Percentiles rank a stretch among this genome's conserved stretches.
phyloP scores from a whole-genome alignment of 805 yeast species.

The Candida patagonica region DNA sequence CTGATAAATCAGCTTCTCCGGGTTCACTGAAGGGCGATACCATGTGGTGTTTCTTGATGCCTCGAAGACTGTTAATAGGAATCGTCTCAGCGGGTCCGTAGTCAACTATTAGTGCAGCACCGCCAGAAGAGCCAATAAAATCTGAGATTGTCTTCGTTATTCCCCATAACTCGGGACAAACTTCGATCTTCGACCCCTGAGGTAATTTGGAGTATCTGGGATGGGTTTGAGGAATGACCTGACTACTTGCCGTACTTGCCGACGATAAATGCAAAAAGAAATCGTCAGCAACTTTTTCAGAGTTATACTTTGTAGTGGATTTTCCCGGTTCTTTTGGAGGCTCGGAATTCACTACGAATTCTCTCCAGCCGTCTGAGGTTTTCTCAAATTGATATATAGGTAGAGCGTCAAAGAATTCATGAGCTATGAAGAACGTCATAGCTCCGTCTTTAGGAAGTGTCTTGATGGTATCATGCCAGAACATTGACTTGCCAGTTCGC shows the following conservation, averaged over 20 bases:
- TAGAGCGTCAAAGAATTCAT: conserved; percentile 81
- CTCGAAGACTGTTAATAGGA: conserved; percentile 68
- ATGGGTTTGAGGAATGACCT: conserved; percentile 40
- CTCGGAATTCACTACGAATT: conserved; percentile 52
- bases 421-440: conserved; percentile 65
- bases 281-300: conserved; percentile 15
- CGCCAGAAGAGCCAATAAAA: conserved; percentile 34
- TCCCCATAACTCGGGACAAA: conserved; percentile 64
- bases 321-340: conserved; percentile 17
- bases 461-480: conserved; percentile 27
- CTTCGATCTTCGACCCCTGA: conserved; percentile 52
- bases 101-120: conserved; percentile 67
- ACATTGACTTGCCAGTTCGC: conserved; percentile 42
- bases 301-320: conserved; percentile 21
- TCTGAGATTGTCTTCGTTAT: conserved; percentile 46
- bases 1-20: conserved; percentile 73
- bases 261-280: conserved; percentile 53
- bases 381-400: conserved; percentile 61
- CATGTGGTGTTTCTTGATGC: conserved; percentile 60
- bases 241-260: conserved; percentile 52
- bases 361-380: conserved; percentile 69
- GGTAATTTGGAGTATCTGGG: conserved; percentile 46
- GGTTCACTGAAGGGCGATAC: conserved; percentile 69
- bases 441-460: conserved; percentile 26
- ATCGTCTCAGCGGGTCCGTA: conserved; percentile 57